phyloP scores from a whole-genome alignment of 2,329 filamentous ascomycete species.

The Ceratocystis destructans region DNA sequence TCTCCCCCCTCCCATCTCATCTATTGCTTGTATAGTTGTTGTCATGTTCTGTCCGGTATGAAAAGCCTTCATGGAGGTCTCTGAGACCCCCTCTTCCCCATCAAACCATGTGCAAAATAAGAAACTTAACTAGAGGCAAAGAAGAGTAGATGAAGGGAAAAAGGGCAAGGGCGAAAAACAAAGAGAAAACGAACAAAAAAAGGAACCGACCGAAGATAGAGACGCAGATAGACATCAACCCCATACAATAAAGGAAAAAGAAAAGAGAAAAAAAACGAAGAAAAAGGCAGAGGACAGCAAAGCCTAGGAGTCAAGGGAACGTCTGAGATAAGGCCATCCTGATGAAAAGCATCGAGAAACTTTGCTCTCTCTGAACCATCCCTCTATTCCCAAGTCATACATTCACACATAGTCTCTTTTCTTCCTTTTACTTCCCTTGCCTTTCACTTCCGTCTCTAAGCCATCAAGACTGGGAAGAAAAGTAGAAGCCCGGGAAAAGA shows the following conservation, averaged over 20 bases:
- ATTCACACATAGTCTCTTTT: not conserved
- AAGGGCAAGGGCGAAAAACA: conserved; percentile 1
- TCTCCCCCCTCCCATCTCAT: not conserved
- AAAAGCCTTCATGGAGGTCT: not conserved
- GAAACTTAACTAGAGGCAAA: not conserved
- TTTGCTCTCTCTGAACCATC: not conserved
- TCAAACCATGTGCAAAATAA: not conserved
- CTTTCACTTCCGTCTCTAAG: not conserved
- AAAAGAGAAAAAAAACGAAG: not conserved
- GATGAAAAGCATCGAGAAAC: not conserved
- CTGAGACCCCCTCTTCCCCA: not conserved
- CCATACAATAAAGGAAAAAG: conserved; percentile 3
- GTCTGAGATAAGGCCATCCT: not conserved
- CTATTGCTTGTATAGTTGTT: not conserved
- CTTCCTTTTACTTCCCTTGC: not conserved
- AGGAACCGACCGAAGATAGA: conserved; percentile 4
- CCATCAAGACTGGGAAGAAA: not conserved
- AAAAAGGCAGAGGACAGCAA: not conserved
- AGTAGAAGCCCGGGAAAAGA: not conserved
- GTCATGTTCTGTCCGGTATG: not conserved
- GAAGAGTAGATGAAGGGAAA: not conserved
- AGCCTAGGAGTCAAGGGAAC: not conserved
- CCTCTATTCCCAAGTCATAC: not conserved
- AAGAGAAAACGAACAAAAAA: not conserved
- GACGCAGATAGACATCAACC: not conserved